phyloP scores from a whole-genome alignment of 2,329 filamentous ascomycete genomes.

The Coniochaeta prunicola region DNA sequence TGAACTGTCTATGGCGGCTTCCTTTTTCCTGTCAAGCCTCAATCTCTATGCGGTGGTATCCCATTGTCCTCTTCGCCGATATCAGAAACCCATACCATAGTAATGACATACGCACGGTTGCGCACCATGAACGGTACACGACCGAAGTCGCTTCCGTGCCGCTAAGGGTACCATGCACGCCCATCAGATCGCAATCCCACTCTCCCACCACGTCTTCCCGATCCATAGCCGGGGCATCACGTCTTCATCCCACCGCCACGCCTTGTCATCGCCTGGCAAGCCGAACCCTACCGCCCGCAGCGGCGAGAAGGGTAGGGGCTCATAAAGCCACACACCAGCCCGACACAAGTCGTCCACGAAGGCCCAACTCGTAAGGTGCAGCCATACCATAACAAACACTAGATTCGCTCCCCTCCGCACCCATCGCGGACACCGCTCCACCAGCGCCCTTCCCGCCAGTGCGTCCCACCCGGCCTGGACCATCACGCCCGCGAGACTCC shows the following conservation, averaged over 20 bases:
- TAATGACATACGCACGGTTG: too few species aligned
- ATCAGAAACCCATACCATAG: too few species aligned
- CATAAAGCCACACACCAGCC: slow-evolving; percentile 70
- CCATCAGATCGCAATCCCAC: slow-evolving; percentile 27
- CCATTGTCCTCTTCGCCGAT: too few species aligned
- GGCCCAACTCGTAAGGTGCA: slow-evolving; percentile 55
- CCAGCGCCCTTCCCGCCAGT: slow-evolving; percentile 17
- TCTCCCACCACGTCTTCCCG: slow-evolving; percentile 56
- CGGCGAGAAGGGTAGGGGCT: slow-evolving; percentile 71
- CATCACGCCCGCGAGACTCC: slow-evolving; percentile 60
- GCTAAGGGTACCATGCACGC: too few species aligned
- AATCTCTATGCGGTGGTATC: too few species aligned
- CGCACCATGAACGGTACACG: too few species aligned
- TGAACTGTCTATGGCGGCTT: too few species aligned
- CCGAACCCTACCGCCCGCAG: slow-evolving; percentile 62
- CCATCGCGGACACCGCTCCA: slow-evolving; percentile 30
- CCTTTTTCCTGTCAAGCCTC: too few species aligned
- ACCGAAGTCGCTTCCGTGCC: too few species aligned
- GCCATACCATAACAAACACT: slow-evolving; percentile 56
- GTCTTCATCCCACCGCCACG: slow-evolving; percentile 59
- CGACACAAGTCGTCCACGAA: slow-evolving; percentile 72
- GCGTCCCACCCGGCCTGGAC: slow-evolving; percentile 41
- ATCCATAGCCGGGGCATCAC: slow-evolving; percentile 47
- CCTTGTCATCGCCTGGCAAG: slow-evolving; percentile 47
- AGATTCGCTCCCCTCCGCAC: slow-evolving; percentile 51